Conservation (phyloP, 2,329 filamentous ascomycete species). For the Amylocarpus encephaloides region DNA sequence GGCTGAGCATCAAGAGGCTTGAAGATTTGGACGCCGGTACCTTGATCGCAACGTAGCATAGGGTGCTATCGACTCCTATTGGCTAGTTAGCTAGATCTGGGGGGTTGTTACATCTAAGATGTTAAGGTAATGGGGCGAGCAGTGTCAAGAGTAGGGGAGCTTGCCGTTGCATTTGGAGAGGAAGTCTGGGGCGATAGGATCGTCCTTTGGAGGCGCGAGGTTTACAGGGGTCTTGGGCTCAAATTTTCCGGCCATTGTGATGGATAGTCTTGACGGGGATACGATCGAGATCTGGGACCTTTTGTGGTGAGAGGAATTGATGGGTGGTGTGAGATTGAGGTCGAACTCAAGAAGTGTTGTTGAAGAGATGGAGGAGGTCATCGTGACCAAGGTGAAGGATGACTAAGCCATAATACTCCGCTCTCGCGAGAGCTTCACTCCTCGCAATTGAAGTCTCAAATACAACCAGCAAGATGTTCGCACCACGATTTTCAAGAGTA, state of each 20-base stretch:
- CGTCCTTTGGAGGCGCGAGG: slow-evolving; percentile 79
- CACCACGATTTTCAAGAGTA: slow-evolving; percentile 18
- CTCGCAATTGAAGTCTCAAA: not conserved
- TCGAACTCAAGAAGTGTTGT: not conserved
- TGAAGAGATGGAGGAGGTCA: not conserved
- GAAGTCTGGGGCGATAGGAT: slow-evolving; percentile 74
- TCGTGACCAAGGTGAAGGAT: not conserved
- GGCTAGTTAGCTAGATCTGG: slow-evolving; percentile 1
- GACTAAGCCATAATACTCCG: too few species aligned
- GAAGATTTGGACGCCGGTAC: slow-evolving; percentile 32
- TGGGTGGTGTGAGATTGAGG: not conserved
- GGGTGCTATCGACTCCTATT: slow-evolving; percentile 57
- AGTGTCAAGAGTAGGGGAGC: slow-evolving; percentile 23
- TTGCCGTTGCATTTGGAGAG: slow-evolving; percentile 78
- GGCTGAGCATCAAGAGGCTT: slow-evolving; percentile 8
- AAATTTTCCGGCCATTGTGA: slow-evolving; percentile 58
- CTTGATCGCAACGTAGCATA: slow-evolving; percentile 66
- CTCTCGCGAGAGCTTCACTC: too few species aligned
- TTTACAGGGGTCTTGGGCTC: slow-evolving; percentile 71
- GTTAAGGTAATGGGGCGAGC: not conserved
- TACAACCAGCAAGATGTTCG: slow-evolving; percentile 21
- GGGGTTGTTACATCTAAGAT: not conserved
- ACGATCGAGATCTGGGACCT: not conserved
- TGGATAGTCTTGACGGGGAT: not conserved
- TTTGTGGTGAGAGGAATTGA: not conserved